Conservation (phyloP, 2,329 filamentous ascomycete species). For the Pseudopyrenochaeta lycopersici region DNA sequence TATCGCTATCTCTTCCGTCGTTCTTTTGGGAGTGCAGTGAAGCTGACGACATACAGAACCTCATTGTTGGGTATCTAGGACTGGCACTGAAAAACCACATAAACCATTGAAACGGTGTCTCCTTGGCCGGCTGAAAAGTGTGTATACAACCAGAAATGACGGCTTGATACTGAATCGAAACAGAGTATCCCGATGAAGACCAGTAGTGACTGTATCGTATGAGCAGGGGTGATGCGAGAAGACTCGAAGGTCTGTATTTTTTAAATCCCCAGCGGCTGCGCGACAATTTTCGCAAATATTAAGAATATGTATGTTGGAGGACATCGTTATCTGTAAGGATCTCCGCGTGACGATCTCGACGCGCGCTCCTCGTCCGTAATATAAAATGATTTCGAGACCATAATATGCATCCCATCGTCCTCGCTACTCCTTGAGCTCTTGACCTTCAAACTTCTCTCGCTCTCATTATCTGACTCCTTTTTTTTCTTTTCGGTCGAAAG, state of each 20-base stretch:
- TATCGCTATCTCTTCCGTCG: not conserved
- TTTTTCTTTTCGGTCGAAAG: conserved; percentile 18
- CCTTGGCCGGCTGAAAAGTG: too few species aligned
- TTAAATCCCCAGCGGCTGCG: too few species aligned
- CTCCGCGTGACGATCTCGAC: conserved; percentile 11
- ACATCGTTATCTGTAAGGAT: not conserved
- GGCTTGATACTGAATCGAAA: too few species aligned
- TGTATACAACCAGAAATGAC: too few species aligned
- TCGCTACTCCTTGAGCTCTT: conserved; percentile 26
- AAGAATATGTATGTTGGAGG: not conserved
- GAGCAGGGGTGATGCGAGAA: too few species aligned
- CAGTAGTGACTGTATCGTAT: too few species aligned
- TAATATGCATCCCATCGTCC: conserved; percentile 38
- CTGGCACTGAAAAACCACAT: not conserved
- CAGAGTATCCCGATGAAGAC: too few species aligned
- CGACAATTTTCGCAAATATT: too few species aligned
- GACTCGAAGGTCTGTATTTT: too few species aligned
- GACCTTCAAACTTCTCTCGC: conserved; percentile 31
- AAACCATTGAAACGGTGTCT: too few species aligned
- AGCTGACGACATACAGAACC: conserved; percentile 8
- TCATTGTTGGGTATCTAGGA: not conserved
- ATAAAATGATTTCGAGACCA: conserved; percentile 43
- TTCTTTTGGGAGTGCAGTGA: conserved; percentile 1
- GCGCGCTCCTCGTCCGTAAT: conserved; percentile 39
- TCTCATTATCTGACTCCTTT: conserved; percentile 28